These are phyloP conservation scores for Huntiella bhutanensis DNA, from an alignment of 2,329 filamentous ascomycete species.

Conservation along the genomic window DNA sequence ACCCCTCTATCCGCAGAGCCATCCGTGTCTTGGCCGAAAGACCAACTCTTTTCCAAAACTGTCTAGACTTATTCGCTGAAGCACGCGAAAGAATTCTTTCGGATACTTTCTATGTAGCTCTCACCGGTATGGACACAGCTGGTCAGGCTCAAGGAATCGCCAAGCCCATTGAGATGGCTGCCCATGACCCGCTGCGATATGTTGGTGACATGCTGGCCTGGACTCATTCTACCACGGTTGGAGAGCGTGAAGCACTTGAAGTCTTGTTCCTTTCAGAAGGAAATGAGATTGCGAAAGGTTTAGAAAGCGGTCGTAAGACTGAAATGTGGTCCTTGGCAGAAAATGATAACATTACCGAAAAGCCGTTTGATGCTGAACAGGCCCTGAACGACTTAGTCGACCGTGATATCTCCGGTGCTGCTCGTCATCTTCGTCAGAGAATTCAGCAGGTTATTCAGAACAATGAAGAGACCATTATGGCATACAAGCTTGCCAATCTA, in stretches of 20 bases:
- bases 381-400: conserved; percentile 76
- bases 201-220: conserved; percentile 95
- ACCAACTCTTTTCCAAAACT: conserved; percentile 80
- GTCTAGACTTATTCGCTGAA: conserved; percentile 82
- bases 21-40: conserved; percentile 76
- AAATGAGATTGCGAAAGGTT: conserved; percentile 59
- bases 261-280: conserved; percentile 80
- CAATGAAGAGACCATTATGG: conserved; percentile 73
- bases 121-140: conserved; percentile 51
- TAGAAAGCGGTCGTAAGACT: conserved; percentile 60
- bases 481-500: conserved; percentile 80
- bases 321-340: conserved; percentile 61
- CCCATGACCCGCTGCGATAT: conserved; percentile 81
- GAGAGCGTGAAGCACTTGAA: conserved; percentile 81
- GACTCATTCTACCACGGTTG: conserved; percentile 85
- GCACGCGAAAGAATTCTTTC: conserved; percentile 72
- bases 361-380: conserved; percentile 58
- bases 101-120: conserved; percentile 70
- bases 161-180: conserved; percentile 86
- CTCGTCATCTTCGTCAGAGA: conserved; percentile 68
- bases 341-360: conserved; percentile 31
- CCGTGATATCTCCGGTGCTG: conserved; percentile 63
- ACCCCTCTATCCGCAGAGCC: conserved; percentile 62
- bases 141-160: conserved; percentile 40
- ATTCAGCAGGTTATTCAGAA: conserved; percentile 83